Percentiles rank a stretch among this genome's conserved stretches.
phyloP scores from a whole-genome alignment of 768 basidiomycete genomes.

The Solioccasus polychromus region DNA sequence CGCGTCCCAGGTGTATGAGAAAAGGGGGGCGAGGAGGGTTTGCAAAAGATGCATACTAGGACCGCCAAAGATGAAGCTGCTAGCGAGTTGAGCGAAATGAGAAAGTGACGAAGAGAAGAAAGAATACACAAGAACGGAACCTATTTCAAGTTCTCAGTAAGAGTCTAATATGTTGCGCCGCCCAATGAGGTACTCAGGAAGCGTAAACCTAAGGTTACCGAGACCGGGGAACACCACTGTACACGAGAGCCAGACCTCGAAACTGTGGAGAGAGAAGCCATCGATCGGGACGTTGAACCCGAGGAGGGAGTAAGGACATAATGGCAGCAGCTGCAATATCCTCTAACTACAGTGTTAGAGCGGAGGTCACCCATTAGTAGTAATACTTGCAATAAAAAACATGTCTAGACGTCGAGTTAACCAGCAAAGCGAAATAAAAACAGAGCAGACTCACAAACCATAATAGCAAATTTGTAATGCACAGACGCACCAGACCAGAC shows the following conservation, averaged over 20 bases:
- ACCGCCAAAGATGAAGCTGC: no score
- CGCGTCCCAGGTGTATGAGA: no score
- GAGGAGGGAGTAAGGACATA: conserved; percentile 66
- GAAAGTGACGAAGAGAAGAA: no score
- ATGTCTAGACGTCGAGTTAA: conserved; percentile 33
- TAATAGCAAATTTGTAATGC: conserved; percentile 75
- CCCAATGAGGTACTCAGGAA: no score
- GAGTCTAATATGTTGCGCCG: no score
- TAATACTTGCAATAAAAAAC: conserved; percentile 48
- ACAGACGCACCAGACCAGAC: conserved; percentile 74
- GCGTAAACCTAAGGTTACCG: no score
- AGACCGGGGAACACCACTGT: no score
- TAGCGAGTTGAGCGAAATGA: no score
- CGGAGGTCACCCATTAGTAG: neutral
- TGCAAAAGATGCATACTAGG: no score
- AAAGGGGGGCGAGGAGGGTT: no score
- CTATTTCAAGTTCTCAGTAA: no score
- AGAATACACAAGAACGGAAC: no score
- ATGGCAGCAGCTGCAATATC: conserved; percentile 68
- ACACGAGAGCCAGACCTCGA: conserved; percentile 80
- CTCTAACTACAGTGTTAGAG: conserved; percentile 18
- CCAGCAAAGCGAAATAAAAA: neutral
- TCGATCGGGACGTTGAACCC: conserved; percentile 70
- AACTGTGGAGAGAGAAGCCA: conserved; percentile 72
- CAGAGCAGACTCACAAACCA: conserved; percentile 42